Evolutionary conservation across 495 filamentous ascomycete genomes (phyloP), one percentile per base, ranked within the genome.

Genomic region (Melanomma pulvis-pyrius): DNA sequence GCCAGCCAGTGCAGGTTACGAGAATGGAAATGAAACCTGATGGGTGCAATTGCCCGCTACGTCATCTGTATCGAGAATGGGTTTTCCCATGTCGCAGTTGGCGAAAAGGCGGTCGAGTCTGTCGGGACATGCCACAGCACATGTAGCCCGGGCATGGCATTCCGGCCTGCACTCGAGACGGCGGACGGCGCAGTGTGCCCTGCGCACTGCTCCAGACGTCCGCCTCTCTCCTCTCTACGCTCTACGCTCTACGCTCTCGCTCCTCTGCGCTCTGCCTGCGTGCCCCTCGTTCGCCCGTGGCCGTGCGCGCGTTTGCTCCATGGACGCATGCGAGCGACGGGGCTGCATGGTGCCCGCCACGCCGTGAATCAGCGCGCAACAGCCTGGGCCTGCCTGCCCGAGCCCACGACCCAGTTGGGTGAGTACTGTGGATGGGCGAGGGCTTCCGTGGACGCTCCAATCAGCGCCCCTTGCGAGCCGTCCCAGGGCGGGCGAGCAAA

Each of bases 11-110:
- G 39, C 17, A 44, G 39, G 39, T 44, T 44, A 44, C 39, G 39
- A n/a, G 39, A 44, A 44, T 9, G 52, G 32, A 55, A 44, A 44
- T 9, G 52, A 55, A 55, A 55, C 52, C 29, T 55, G 52, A 55
- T 57, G 50, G 44, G 50, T 15, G 25, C 50, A 30, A 12, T 53
- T 55, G 15, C 2, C 25, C 6, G 19, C 53, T 57, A 57, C 53
- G 53, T 57, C 53, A 57, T 57, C 39, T 44, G 9, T 44, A 44
- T 44, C 9, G 39, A 44, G 39, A 44, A 44, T 44, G 39, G 39
- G 2, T 44, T 44, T 44, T 44, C 39, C 39, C 39, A 44, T 44
- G 39, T 44, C 39, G n/a, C 17, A 34, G 13, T 15, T 44, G 39
- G 39, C 39, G 39, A 44, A 44, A 44, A 44, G 39, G 39, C 39